A percentile compares a stretch with the other conserved stretches of the same genome.
These are phyloP conservation scores for Leccinum ochraceum DNA, from an alignment of 768 basidiomycete species.

Conservation along the genomic window DNA sequence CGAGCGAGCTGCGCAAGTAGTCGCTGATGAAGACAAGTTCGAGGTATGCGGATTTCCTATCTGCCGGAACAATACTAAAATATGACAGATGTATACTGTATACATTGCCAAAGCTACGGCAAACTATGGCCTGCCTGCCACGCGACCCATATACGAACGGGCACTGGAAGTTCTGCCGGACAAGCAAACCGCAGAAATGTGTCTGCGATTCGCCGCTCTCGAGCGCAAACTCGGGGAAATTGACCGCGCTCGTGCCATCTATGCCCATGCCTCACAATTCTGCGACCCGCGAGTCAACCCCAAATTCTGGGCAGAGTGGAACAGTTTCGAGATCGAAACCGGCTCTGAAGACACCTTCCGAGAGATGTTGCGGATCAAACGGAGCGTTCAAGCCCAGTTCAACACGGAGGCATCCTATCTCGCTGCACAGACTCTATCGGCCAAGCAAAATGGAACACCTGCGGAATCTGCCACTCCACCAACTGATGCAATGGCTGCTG, in stretches of 20 bases:
- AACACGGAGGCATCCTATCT: conserved; percentile 96
- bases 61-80: conserved; percentile 6
- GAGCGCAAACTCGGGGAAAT: conserved; percentile 99
- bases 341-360: conserved; percentile 99
- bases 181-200: conserved; percentile 95
- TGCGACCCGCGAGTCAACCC: conserved; percentile 93
- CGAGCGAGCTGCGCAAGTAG: conserved; percentile 86
- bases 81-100: conserved; percentile 83
- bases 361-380: conserved; percentile 93
- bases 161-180: conserved; percentile 94
- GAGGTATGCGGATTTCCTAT: conserved; percentile 56
- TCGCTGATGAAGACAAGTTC: conserved; percentile 90
- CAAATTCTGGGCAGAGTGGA: conserved; percentile 97
- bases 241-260: conserved; percentile 94
- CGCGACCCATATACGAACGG: conserved; percentile 93
- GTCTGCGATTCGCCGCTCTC: conserved; percentile 90
- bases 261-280: conserved; percentile 98
- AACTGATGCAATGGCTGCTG: conserved; percentile 86
- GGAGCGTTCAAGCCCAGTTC: conserved; percentile 97
- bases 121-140: conserved; percentile 95
- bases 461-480: conserved; percentile 44
- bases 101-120: conserved; percentile 97
- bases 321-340: conserved; percentile 96
- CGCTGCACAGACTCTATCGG: conserved; percentile 84
- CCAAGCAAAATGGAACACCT: conserved; percentile 53